These are phyloP conservation scores for Conoideocrella luteorostrata DNA, from an alignment of 2,329 filamentous ascomycete genomes.

Conservation along the genomic window DNA sequence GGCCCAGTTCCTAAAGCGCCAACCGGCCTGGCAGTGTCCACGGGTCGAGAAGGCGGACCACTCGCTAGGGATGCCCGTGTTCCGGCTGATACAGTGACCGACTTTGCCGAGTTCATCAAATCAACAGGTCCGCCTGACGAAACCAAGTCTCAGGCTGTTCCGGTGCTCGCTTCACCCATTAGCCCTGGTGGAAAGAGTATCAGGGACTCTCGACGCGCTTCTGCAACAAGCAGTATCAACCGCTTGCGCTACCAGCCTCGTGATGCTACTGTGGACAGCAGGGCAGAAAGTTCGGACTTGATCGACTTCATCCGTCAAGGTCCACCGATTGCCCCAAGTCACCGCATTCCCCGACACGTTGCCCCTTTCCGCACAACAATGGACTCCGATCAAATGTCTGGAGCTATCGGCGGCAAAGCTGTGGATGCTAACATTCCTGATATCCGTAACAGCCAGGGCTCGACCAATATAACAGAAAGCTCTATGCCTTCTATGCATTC, in stretches of 20 bases:
- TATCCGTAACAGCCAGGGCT: constrained; percentile 49
- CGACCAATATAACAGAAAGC: constrained; percentile 50
- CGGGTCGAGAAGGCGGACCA: constrained; percentile 18
- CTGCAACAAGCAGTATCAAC: constrained; percentile 29
- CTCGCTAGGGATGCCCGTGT: constrained; percentile 66
- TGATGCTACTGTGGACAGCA: constrained; percentile 56
- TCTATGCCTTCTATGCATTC: constrained; percentile 54
- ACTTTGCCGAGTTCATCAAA: constrained; percentile 86
- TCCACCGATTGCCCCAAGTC: constrained; percentile 56
- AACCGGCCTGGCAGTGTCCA: constrained; percentile 13
- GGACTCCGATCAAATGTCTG: constrained; percentile 72
- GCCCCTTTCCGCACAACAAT: constrained; percentile 80
- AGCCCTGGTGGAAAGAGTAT: constrained; percentile 29
- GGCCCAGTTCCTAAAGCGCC: constrained; percentile 18
- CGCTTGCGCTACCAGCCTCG: constrained; percentile 62
- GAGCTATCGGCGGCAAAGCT: constrained; percentile 47
- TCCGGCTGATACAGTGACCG: constrained; percentile 63
- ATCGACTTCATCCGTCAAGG: constrained; percentile 94
- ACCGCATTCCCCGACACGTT: constrained; percentile 73
- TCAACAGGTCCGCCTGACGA: constrained; percentile 67
- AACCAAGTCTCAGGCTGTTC: constrained; percentile 27
- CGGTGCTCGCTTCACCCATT: constrained; percentile 24
- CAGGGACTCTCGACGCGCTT: constrained; percentile 31
- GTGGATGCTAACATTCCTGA: constrained; percentile 52
- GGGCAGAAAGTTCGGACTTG: constrained; percentile 71